These are phyloP conservation scores for Stipa capillata DNA, from an alignment of 176 grass and related monocot species.

Conservation along the genomic window DNA sequence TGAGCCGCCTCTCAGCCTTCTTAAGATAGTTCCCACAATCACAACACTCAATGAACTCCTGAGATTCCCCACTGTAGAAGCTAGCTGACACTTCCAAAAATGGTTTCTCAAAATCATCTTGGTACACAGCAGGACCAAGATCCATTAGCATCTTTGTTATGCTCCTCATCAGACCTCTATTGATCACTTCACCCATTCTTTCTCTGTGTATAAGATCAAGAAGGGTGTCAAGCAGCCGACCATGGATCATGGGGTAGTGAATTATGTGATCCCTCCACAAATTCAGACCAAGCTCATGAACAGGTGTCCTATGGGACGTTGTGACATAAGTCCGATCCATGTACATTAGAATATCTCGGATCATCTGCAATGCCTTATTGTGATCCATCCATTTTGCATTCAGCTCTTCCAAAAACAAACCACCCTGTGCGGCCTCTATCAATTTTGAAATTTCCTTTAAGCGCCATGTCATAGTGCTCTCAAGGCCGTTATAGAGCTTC, in stretches of 20 bases:
- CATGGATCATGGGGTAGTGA: slow-evolving; percentile 57
- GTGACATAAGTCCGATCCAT: slow-evolving; percentile 87
- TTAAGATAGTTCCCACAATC: slow-evolving; percentile 92
- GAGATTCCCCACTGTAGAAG: slow-evolving; percentile 79
- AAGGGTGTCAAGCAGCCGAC: slow-evolving; percentile 64
- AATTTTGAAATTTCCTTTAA: slow-evolving; percentile 73
- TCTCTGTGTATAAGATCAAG: slow-evolving; percentile 79
- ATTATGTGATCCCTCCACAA: slow-evolving; percentile 93
- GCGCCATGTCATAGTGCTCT: slow-evolving; percentile 68
- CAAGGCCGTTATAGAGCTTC: slow-evolving; percentile 70
- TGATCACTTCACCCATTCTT: slow-evolving; percentile 82
- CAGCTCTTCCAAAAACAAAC: slow-evolving; percentile 82
- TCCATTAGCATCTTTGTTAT: slow-evolving; percentile 98
- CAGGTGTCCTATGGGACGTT: slow-evolving; percentile 46
- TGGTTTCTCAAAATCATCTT: slow-evolving; percentile 92
- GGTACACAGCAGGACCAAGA: slow-evolving; percentile 76
- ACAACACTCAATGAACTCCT: slow-evolving; percentile 79
- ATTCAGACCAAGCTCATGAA: slow-evolving; percentile 90
- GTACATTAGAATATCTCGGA: slow-evolving; percentile 94
- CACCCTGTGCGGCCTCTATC: slow-evolving; percentile 72
- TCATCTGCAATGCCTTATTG: slow-evolving; percentile 93
- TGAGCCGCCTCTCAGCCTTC: slow-evolving; percentile 80
- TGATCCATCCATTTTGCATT: slow-evolving; percentile 84
- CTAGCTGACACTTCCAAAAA: slow-evolving; percentile 77
- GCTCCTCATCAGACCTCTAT: slow-evolving; percentile 76